Evolutionary conservation across 2,329 filamentous ascomycete genomes (phyloP).

Genomic region (Penicillium sp.): DNA sequence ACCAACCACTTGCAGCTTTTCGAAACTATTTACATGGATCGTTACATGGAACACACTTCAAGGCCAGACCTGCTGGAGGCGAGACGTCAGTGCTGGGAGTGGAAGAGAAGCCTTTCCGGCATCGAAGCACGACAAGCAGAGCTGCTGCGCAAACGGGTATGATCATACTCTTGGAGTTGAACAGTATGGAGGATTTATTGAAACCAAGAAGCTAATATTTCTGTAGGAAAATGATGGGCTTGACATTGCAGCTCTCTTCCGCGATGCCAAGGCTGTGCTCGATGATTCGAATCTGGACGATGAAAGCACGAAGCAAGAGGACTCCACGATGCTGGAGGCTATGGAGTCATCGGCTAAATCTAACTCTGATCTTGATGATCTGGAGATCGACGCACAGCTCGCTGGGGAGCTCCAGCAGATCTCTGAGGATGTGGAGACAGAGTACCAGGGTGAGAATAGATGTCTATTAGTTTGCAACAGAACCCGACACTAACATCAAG

Average conservation of each 20-base stretch:
- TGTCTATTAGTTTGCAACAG: background rate
- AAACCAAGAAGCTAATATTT: background rate
- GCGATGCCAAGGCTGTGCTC: constrained; percentile 44
- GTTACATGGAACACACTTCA: constrained; percentile 68
- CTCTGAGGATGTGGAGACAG: constrained; percentile 45
- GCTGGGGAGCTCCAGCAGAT: constrained; percentile 47
- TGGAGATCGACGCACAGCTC: constrained; percentile 43
- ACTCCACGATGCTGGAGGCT: background rate
- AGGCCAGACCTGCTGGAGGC: constrained; percentile 62
- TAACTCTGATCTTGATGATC: constrained; percentile 4
- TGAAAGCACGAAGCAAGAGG: constrained; percentile 16
- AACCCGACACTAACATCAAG: background rate
- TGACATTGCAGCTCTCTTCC: constrained; percentile 34
- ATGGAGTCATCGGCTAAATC: background rate
- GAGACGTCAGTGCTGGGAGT: constrained; percentile 71
- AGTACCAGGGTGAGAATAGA: constrained; percentile 47
- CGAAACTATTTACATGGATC: constrained; percentile 80
- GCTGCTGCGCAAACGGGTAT: constrained; percentile 28
- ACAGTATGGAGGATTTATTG: background rate
- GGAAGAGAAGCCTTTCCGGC: constrained; percentile 63
- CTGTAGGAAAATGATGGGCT: constrained; percentile 20
- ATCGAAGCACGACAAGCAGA: constrained; percentile 52
- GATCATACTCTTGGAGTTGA: background rate
- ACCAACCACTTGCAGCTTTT: constrained; percentile 76
- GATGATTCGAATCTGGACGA: constrained; percentile 43